Base-by-base conservation (phyloP, 2,329 filamentous ascomycete genomes). In the Fusarium continuum region DNA sequence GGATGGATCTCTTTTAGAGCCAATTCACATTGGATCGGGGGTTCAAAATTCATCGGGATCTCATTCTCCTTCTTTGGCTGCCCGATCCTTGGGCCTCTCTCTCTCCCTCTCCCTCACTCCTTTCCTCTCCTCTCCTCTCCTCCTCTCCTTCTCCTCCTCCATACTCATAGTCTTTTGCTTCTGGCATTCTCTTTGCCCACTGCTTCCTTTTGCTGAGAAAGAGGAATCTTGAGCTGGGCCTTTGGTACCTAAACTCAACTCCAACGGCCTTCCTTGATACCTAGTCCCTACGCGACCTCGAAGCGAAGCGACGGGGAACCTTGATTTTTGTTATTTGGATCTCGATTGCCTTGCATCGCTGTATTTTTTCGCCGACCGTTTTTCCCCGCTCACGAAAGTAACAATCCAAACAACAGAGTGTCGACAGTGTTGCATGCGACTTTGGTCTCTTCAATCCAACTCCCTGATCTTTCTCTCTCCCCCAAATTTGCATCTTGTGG, bases 41-140 rank as follows among this genome's bases (percentile, higher is more conserved):
- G 51, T 65, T 69, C 66, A 68, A 69, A 68, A 70, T 68, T 68
- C 47, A 69, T 68, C 50, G 51, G 49, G 64, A 54, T 68, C 54
- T 51, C 57, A 41, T 48, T 54, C 55, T 51, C 44, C 56, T 69
- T 47, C 49, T 48, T 57, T 61, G 52, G 59, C 62, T 61, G 34
- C 60, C 61, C 32, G 56, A 61, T 65, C 55, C 55, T 59, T 51
- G 35, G 38, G 40, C 56, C 44, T 41, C 44, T 63, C 51, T 53
- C 31, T 51, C 55, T 39, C 47, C 48, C 46, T 45, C 51, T 23
- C 34, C 50, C 35, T 25, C 20, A n/a, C 35, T 23, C 28, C 45
- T n/a, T 22, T 29, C 38, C 28, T 44, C 52, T 26, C 47, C 39
- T 44, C 48, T 55, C 36, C 29, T 32, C 35, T 26, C 26, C 48